Evolutionary conservation across 2,329 filamentous ascomycete genomes (phyloP), one percentile per base, ranked within the genome.

Genomic region (Alternaria arborescens): DNA sequence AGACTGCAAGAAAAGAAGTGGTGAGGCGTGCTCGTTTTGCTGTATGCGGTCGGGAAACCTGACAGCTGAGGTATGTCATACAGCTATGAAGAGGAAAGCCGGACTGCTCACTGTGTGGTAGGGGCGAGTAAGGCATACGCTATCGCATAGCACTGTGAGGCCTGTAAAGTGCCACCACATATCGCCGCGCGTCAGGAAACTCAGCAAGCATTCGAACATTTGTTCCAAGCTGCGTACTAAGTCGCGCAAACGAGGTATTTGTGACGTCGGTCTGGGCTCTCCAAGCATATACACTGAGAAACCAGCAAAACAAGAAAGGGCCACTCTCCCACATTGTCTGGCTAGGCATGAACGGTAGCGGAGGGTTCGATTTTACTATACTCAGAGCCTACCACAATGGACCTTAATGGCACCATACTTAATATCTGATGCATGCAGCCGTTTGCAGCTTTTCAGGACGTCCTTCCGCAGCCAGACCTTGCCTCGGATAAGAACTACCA

Each of bases 1-100:
- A 1, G 8, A 12, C 3, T 2, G 5, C n/a, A 1, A 30, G 16
- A 1, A n/a, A 4, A 14, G 10, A 3, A 1, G 4, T 0, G 1
- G 14, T 14, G 14, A 10, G 14, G 30, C 1, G 30, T 36, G 18
- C 20, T 8, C 3, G 8, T 36, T 48, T n/a, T 36, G 14, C 30
- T 24, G 8, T 1, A 48, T 22, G 40, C 18, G 5, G 6, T 42
- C 5, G 40, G 12, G 8, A 3, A 10, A 5, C 2, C 11, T 42
- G 11, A 24, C 11, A 5, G 20, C 20, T 22, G 20, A 42, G 12
- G 40, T 24, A 24, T 24, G 40, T 24, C 3, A 12, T 20, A 41
- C 12, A 11, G 14, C 20, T 24, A 8, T 20, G 20, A 42, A 11
- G 18, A 22, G 20, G 12, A 5, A 12, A 3, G 12, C 11, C 16